These are phyloP conservation scores for Ganoderma resinaceum DNA, from an alignment of 1,284 basidiomycete species.

Conservation along the genomic window DNA sequence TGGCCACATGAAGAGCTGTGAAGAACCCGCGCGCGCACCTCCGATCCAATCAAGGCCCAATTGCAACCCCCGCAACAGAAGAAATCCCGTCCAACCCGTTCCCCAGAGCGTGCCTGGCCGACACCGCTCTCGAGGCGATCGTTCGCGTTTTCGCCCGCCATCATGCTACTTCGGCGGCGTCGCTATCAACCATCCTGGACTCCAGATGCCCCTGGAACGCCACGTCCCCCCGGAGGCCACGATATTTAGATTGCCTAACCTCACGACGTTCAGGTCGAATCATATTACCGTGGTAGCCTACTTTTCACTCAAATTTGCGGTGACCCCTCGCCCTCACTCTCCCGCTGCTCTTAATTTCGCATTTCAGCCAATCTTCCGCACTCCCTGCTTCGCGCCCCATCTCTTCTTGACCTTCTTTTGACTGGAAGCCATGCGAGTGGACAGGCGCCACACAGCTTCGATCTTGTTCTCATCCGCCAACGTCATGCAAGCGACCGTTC, in stretches of 20 bases:
- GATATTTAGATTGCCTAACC: neutral
- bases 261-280: neutral
- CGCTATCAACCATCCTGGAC: neutral
- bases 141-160: neutral
- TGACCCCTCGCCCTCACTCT: neutral
- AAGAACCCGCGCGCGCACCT: neutral
- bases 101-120: neutral
- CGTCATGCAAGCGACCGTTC: neutral
- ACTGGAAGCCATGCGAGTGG: neutral
- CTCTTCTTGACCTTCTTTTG: neutral
- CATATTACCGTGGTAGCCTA: neutral
- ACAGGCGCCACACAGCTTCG: neutral
- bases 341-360: neutral
- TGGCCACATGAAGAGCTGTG: neutral
- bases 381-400: neutral
- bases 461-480: constrained; percentile 10
- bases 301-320: neutral
- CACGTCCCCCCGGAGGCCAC: neutral
- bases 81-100: neutral
- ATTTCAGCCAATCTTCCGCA: neutral
- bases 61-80: neutral
- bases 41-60: neutral
- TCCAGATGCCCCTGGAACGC: neutral
- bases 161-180: neutral
- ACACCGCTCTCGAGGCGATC: neutral